phyloP scores from a whole-genome alignment of 2,329 filamentous ascomycete species.

The Fusarium heterosporum region DNA sequence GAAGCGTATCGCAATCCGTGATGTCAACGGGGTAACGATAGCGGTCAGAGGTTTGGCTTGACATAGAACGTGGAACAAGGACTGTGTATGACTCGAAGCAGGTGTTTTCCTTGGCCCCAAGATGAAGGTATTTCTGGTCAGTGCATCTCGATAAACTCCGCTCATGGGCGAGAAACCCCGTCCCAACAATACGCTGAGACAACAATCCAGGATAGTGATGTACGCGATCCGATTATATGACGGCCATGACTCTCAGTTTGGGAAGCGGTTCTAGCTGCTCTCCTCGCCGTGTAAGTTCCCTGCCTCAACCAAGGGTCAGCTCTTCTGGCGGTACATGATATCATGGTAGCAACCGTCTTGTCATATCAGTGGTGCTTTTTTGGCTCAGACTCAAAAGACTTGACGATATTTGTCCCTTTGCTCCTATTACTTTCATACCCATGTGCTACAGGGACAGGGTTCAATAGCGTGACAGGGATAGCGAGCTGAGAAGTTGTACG shows the following conservation, averaged over 20 bases:
- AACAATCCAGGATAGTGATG: neutral
- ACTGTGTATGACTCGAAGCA: neutral
- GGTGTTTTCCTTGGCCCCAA: constrained; percentile 5
- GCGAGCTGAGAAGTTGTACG: constrained; percentile 1
- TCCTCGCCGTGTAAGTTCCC: neutral
- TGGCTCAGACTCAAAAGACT: constrained; percentile 18
- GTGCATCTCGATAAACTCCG: constrained; percentile 1
- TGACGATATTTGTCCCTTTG: constrained; percentile 4
- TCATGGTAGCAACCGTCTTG: constrained; percentile 9
- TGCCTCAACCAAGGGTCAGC: neutral
- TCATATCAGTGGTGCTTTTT: constrained; percentile 18
- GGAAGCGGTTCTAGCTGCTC: neutral
- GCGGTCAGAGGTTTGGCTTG: constrained; percentile 2
- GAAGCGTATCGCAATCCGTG: constrained; percentile 17
- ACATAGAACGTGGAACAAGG: neutral
- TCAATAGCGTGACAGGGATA: neutral
- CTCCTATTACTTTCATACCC: constrained; percentile 7
- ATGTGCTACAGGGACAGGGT: constrained; percentile 15
- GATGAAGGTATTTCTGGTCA: constrained; percentile 10
- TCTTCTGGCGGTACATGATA: constrained; percentile 7
- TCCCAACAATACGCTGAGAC: neutral
- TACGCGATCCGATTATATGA: constrained; percentile 21
- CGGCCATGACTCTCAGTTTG: constrained; percentile 10
- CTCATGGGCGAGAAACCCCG: neutral
- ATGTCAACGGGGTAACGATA: constrained; percentile 21